phyloP scores from a whole-genome alignment of 2,329 filamentous ascomycete species.

The Alternaria dauci region DNA sequence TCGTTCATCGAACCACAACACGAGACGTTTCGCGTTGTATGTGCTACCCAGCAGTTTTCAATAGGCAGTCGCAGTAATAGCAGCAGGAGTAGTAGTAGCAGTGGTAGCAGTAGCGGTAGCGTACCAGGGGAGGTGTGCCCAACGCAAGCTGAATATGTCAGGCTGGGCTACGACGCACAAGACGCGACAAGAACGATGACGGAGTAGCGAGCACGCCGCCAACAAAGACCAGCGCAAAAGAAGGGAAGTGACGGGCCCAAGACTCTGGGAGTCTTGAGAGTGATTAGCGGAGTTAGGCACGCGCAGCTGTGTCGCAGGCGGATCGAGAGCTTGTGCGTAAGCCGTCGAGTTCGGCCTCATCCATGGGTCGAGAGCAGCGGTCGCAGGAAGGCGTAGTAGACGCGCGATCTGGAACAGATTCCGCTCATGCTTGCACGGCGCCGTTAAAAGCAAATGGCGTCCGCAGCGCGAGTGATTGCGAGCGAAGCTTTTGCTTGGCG shows the following conservation, averaged over 20 bases:
- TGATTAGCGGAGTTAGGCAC: conserved; percentile 21
- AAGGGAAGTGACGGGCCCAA: background rate
- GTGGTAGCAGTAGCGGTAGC: background rate
- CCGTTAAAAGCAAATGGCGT: conserved; percentile 26
- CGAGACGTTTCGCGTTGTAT: background rate
- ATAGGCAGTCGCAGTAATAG: background rate
- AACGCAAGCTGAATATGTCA: conserved; percentile 11
- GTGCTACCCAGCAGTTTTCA: background rate
- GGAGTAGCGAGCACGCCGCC: background rate
- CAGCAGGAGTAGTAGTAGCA: background rate
- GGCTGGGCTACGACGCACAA: conserved; percentile 2
- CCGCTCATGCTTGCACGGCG: conserved; percentile 26
- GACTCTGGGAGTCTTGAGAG: conserved; percentile 12
- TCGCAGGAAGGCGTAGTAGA: conserved; percentile 22
- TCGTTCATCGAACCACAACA: conserved; percentile 19
- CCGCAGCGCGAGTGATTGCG: conserved; percentile 7
- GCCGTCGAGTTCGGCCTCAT: conserved; percentile 20
- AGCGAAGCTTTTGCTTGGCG: conserved; percentile 28
- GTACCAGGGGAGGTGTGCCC: conserved; percentile 5
- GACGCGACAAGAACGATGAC: conserved; percentile 9
- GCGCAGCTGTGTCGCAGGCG: conserved; percentile 16
- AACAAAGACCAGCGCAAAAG: conserved; percentile 4
- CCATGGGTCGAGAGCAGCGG: conserved; percentile 24
- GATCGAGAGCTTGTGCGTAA: conserved; percentile 21
- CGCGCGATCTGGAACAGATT: conserved; percentile 25